phyloP scores from a whole-genome alignment of 305 asterid genomes.

The Solanum hybrid region DNA sequence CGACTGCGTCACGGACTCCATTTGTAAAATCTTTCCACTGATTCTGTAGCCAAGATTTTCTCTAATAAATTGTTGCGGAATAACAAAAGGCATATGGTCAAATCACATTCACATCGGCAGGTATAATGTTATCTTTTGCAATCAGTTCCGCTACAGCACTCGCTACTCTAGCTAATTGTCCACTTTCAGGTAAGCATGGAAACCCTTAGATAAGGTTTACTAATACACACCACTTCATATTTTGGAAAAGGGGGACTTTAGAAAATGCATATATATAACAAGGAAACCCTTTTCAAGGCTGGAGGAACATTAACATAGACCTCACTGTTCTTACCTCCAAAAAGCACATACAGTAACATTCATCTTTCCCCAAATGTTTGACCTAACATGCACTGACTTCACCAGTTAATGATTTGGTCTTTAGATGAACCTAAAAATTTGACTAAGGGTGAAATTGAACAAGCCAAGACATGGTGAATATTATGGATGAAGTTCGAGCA shows the following conservation, averaged over 20 bases:
- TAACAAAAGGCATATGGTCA: not conserved
- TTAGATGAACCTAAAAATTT: not conserved
- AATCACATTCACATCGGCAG: not conserved
- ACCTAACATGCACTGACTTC: not conserved
- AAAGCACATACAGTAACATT: not conserved
- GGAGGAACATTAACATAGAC: not conserved
- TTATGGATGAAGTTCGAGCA: not conserved
- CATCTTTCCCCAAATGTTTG: not conserved
- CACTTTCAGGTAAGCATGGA: not conserved
- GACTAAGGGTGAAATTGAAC: not conserved
- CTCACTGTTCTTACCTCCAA: not conserved
- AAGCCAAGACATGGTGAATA: not conserved
- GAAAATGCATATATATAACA: not conserved
- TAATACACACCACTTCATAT: not conserved
- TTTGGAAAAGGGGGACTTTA: not conserved
- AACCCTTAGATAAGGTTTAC: not conserved
- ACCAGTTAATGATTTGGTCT: not conserved
- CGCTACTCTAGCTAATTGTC: not conserved
- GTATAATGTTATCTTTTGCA: not conserved
- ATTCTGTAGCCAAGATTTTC: constrained; percentile 42
- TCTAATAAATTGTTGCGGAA: constrained; percentile 7
- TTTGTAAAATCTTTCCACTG: constrained; percentile 70
- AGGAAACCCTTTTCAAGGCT: not conserved
- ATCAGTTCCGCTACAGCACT: not conserved
- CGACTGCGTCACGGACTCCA: constrained; percentile 82